phyloP scores from a whole-genome alignment of 768 basidiomycete genomes.

The Favolaschia claudopus region DNA sequence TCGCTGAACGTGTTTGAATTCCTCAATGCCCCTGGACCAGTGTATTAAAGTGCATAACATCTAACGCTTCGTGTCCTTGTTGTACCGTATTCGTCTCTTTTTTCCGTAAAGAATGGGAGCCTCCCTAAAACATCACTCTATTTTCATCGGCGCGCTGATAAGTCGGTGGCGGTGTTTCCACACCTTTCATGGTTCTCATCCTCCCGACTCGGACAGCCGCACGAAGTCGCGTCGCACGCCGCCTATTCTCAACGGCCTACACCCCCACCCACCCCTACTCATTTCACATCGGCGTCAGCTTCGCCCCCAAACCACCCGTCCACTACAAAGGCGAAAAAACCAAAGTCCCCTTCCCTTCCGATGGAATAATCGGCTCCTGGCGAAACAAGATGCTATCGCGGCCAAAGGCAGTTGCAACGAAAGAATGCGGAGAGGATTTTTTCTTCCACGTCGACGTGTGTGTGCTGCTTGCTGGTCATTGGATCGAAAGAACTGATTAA shows the following conservation, averaged over 20 bases:
- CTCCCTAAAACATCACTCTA: no score
- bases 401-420: conserved; percentile 15
- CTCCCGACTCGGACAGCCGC: no score
- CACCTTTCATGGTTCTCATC: no score
- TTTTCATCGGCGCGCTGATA: no score
- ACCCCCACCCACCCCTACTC: conserved; percentile 15
- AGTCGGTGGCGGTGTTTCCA: no score
- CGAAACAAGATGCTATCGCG: conserved; percentile 22
- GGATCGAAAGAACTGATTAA: background rate
- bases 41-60: no score
- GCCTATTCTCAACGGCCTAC: conserved; percentile 9
- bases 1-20: no score
- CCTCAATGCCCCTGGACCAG: no score
- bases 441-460: conserved; percentile 20
- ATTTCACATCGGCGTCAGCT: conserved; percentile 23
- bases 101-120: no score
- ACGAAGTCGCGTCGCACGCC: no score
- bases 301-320: conserved; percentile 22
- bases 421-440: conserved; percentile 23
- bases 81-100: no score
- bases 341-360: conserved; percentile 22
- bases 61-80: no score
- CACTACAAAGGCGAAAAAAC: conserved; percentile 15
- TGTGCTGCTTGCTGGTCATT: background rate
- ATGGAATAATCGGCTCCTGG: conserved; percentile 24